Evolutionary conservation across 1,139 yeast species (phyloP), one percentile per base, ranked within the genome.

Genomic region (Yamadazyma diddensiae): DNA sequence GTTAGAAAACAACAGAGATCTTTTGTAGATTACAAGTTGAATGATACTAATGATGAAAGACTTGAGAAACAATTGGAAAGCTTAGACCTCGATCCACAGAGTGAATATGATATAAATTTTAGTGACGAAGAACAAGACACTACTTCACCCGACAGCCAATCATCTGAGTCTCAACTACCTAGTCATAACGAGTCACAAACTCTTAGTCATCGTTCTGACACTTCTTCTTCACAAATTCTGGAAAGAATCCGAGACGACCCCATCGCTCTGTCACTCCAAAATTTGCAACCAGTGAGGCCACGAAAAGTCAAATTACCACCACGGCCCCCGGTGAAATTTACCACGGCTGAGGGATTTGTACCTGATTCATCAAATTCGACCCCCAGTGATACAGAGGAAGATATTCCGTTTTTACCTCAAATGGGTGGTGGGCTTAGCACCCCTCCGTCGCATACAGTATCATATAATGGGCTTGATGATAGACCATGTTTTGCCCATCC

Each of bases 1-100:
- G 82, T 73, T 11, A 70, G 95, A 38, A 90, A 85, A 50, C 79
- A 73, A 43, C 96, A 86, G 55, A 82, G 82, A 45, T 84, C 94
- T 3, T 82, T 85, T 52, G 41, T 48, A 10, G 43, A 45, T 28
- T 45, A 41, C 28, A 43, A 35, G 28, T 36, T 45, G n/a, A 44
- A 44, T 29, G 43, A 38, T 29, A 32, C 40, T 2, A 35, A 42
- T 30, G 46, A 44, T 27, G 47, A 42, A 25, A 38, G 37, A 8
- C 26, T 39, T 19, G 45, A 40, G 24, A 38, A 36, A 20, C 41
- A 44, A n/a, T 34, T 51, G 18, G 52, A 50, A 17, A 36, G 42
- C 10, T 35, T 51, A 26, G 36, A 39, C 14, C 29, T 45, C 8
- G 38, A 42, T 19, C 37, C 41, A 15, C 52, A 46, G 2, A 49